Base-by-base conservation (phyloP, 1,284 basidiomycete genomes). In the Cutaneotrichosporon sp. region DNA sequence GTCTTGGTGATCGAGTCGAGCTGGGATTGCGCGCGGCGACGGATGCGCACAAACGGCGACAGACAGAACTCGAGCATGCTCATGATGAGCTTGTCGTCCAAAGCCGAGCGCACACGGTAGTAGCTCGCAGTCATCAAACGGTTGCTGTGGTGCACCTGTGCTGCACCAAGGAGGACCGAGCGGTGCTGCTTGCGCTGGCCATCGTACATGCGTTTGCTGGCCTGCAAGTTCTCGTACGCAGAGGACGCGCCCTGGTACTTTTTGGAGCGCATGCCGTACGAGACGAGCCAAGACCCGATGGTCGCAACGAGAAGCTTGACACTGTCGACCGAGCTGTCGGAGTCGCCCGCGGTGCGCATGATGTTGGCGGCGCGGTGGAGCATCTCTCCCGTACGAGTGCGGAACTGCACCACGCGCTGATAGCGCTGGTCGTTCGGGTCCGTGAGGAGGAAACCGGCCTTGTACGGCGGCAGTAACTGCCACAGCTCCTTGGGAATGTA, bases 271-370 rank as follows among this genome's bases (percentile, higher is more conserved):
- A 76, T 73, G 36, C 77, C 76, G 53, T 79, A 79, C 5, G 72
- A 69, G 10, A 73, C 74, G 9, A 79, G 68, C 59, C 70, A 75
- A 3, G 75, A 67, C 54, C 75, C 74, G 33, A 80, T 77, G 16
- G 76, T 76, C 0, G 78, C 76, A 38, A 84, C 78, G 10, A 84
- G 75, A 59, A 82, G 76, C 68, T 82, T 82, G 64, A 97, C 87
- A 11, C 91, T 89, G 75, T 99, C 97, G 60, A 95, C 93, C 68
- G 95, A 94, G 75, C 95, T 93, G 78, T 97, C 94, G 68, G 88
- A 89, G 54, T 75, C 74, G 7, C 88, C 89, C 71, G 90, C 87
- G 57, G 85, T 83, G 38, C 83, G 84, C 59, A 93, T 79, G n/a
- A 85, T 83, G 18, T 79, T 81, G 4, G 92, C 87, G 1, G 93